Evolutionary conservation across 768 basidiomycete species (phyloP).

Genomic region (Pulveroboletus sp.): DNA sequence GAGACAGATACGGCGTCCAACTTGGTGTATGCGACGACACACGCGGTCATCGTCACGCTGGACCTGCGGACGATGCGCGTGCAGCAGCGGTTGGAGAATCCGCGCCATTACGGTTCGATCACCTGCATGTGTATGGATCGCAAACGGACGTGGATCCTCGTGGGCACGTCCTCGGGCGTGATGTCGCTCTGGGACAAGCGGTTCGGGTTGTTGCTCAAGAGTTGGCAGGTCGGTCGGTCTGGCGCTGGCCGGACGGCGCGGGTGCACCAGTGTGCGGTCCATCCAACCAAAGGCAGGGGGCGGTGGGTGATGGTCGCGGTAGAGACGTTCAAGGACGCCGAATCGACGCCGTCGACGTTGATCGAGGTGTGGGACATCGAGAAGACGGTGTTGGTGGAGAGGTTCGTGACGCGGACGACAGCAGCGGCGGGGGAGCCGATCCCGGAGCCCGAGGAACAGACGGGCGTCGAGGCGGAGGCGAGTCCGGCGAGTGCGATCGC

Average conservation of each 20-base stretch:
- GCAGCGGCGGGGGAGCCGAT: slow-evolving; percentile 42
- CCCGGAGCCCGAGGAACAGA: slow-evolving; percentile 50
- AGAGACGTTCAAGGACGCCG: slow-evolving; percentile 45
- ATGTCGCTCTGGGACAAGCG: slow-evolving; percentile 93
- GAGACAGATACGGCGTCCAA: slow-evolving; percentile 68
- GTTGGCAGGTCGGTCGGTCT: slow-evolving; percentile 72
- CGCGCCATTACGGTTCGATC: slow-evolving; percentile 82
- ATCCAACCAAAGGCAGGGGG: slow-evolving; percentile 83
- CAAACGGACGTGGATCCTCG: slow-evolving; percentile 82
- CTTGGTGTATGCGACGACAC: slow-evolving; percentile 81
- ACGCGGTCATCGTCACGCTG: slow-evolving; percentile 67
- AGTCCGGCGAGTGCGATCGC: slow-evolving; percentile 75
- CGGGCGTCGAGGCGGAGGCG: slow-evolving; percentile 53
- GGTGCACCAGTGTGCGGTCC: slow-evolving; percentile 72
- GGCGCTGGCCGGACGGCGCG: slow-evolving; percentile 49
- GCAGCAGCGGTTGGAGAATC: slow-evolving; percentile 75
- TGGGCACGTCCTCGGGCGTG: slow-evolving; percentile 82
- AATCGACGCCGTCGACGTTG: slow-evolving; percentile 44
- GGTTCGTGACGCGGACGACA: slow-evolving; percentile 58
- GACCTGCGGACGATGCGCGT: slow-evolving; percentile 84
- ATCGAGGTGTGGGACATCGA: slow-evolving; percentile 95
- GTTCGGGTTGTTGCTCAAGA: slow-evolving; percentile 84
- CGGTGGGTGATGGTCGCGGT: slow-evolving; percentile 88
- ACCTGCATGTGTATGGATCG: slow-evolving; percentile 81
- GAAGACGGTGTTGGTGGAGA: slow-evolving; percentile 72